Conservation (phyloP, 805 yeast species). For the Torulaspora quercuum region DNA sequence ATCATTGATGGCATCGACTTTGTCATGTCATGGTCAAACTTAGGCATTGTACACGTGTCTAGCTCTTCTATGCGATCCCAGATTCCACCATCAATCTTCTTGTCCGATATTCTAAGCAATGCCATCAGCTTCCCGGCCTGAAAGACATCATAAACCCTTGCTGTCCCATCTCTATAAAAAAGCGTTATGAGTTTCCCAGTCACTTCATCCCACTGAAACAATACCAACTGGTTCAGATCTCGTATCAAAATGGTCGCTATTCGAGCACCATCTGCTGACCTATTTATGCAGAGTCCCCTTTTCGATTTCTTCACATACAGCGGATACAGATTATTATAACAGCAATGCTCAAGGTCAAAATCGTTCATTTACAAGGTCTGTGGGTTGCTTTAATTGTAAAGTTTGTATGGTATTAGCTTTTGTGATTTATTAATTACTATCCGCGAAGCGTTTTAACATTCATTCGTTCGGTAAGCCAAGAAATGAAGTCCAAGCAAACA, state of each 20-base stretch:
- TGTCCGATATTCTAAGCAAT: conserved; percentile 18
- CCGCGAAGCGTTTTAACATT: conserved; percentile 4
- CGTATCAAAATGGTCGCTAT: conserved; percentile 24
- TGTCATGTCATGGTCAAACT: conserved; percentile 21
- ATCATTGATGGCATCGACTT: conserved; percentile 24
- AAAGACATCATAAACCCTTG: conserved; percentile 48
- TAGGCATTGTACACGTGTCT: neutral
- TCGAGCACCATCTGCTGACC: conserved; percentile 20
- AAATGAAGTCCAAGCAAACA: neutral
- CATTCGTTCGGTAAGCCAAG: neutral
- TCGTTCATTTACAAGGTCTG: neutral
- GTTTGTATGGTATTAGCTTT: too few species aligned
- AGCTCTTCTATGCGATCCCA: conserved; percentile 27
- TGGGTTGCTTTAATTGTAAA: neutral
- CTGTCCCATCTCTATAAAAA: conserved; percentile 43
- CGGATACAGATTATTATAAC: conserved; percentile 21
- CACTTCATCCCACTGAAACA: conserved; percentile 27
- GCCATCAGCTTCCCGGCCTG: conserved; percentile 27
- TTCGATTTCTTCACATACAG: conserved; percentile 15
- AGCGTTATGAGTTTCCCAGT: conserved; percentile 43
- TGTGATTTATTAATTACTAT: too few species aligned
- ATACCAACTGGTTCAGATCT: conserved; percentile 19
- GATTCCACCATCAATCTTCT: conserved; percentile 12
- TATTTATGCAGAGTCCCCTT: conserved; percentile 18
- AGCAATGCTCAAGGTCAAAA: conserved; percentile 3